phyloP scores from a whole-genome alignment of 306 rosid species.

The Geum urbanum region DNA sequence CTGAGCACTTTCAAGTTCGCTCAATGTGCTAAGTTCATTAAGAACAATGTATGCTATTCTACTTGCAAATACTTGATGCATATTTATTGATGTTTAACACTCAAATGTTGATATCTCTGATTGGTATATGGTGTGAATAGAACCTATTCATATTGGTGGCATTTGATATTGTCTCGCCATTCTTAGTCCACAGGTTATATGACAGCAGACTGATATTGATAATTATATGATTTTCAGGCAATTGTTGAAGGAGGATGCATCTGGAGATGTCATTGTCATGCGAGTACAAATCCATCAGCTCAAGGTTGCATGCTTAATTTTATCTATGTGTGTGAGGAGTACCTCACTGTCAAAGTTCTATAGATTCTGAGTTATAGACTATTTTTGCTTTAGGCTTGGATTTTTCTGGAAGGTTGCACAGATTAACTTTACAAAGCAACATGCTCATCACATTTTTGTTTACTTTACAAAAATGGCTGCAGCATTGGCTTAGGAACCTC shows the following conservation, averaged over 20 bases:
- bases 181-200: neutral
- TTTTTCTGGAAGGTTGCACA: neutral
- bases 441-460: no score
- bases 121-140: neutral
- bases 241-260: slow-evolving; percentile 89
- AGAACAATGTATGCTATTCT: slow-evolving; percentile 70
- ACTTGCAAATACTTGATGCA: neutral
- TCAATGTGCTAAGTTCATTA: slow-evolving; percentile 91
- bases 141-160: neutral
- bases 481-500: no score
- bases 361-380: neutral
- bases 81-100: neutral
- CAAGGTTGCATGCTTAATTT: no score
- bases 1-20: slow-evolving; percentile 97
- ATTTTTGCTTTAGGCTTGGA: neutral
- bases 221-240: slow-evolving; percentile 46
- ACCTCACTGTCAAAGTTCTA: neutral
- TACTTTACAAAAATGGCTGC: no score
- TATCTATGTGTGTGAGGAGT: neutral
- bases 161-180: neutral
- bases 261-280: slow-evolving; percentile 91
- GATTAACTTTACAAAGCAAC: neutral
- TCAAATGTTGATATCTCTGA: neutral
- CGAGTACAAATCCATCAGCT: no score
- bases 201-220: neutral